Base-by-base conservation (phyloP, 108 stramenopile species). In the Nitzschia palea region DNA sequence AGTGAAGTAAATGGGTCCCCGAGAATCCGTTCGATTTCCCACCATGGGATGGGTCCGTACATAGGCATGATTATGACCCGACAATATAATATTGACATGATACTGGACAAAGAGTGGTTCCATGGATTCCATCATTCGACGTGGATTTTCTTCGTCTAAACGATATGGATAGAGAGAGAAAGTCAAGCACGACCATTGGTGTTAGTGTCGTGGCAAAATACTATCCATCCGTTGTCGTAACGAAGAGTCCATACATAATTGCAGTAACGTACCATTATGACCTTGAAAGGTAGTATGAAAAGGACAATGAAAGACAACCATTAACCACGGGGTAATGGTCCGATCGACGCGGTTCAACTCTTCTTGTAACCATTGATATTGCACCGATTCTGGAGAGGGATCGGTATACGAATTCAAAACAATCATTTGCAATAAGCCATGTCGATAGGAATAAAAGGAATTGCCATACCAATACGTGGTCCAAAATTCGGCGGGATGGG, bases 51-150 rank as follows among this genome's bases (percentile, higher is more conserved):
- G 40, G 31, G 80, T 86, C 14, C 95, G 70, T 66, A 93, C 81
- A 56, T 93, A 96, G 32, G 87, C 87, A 86, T 97, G 96, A 31
- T 92, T 81, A 70, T 97, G 96, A 37, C 94, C 96, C 12, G 79
- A 77, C 55, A 97, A 61, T 0, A 90, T 89, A 30, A 93, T 55
- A 71, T 96, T 94, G 40, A 97, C 95, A 35, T 73, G 60, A 62
- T 94, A 74, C 44, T 80, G 47, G 23, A 76, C 33, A 62, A 96
- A 82, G 54, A 96, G 40, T 1, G 85, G 87, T 79, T 97, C 95
- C 71, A 96, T 79, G 9, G 55, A 25, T 29, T 74, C 71, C 81
- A 86, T 73, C 35, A 63, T 43, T 4, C 68, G 36, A 52, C 85
- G 68, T 37, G 78, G 68, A 12, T 77, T 77, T 28, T 59, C 68